Percentiles rank a stretch among this genome's conserved stretches.
Evolutionary conservation across 805 yeast genomes (phyloP).

Genomic region (Wickerhamiella vanderwaltii): DNA sequence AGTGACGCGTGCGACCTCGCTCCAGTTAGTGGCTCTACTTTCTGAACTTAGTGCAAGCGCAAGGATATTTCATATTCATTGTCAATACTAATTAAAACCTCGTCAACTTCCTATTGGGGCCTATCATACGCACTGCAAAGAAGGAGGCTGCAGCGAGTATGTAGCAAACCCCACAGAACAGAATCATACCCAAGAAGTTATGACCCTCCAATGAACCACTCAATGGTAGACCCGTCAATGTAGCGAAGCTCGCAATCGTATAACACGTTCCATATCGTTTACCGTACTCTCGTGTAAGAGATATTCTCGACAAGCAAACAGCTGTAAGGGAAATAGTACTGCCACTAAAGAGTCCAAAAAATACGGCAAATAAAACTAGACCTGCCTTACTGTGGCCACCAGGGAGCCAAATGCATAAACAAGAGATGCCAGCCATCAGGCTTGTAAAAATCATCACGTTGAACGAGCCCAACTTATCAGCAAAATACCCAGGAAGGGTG

Average conservation of each 20-base stretch:
- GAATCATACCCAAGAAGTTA: conserved; percentile 25
- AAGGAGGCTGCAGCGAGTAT: conserved; percentile 22
- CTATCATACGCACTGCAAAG: conserved; percentile 21
- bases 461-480: conserved; percentile 45
- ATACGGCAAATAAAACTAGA: conserved; percentile 40
- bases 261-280: conserved; percentile 59
- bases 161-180: conserved; percentile 26
- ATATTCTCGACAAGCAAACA: conserved; percentile 53
- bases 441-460: conserved; percentile 43
- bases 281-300: conserved; percentile 52
- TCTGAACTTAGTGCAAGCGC: too few relatives aligned
- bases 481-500: conserved; percentile 40
- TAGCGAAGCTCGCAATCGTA: conserved; percentile 32
- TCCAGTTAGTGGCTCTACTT: too few relatives aligned
- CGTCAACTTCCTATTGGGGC: conserved; percentile 21
- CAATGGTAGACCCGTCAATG: conserved; percentile 30
- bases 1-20: too few relatives aligned
- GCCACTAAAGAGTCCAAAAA: conserved; percentile 34
- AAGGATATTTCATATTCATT: too few relatives aligned
- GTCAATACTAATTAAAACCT: too few relatives aligned
- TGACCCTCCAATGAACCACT: conserved; percentile 27
- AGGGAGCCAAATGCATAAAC: conserved; percentile 55
- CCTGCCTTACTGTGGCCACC: conserved; percentile 35
- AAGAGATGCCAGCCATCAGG: conserved; percentile 34
- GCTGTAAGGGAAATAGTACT: conserved; percentile 56